Base-by-base conservation (phyloP, 352 stramenopile species). In the Globisporangium nunn region DNA sequence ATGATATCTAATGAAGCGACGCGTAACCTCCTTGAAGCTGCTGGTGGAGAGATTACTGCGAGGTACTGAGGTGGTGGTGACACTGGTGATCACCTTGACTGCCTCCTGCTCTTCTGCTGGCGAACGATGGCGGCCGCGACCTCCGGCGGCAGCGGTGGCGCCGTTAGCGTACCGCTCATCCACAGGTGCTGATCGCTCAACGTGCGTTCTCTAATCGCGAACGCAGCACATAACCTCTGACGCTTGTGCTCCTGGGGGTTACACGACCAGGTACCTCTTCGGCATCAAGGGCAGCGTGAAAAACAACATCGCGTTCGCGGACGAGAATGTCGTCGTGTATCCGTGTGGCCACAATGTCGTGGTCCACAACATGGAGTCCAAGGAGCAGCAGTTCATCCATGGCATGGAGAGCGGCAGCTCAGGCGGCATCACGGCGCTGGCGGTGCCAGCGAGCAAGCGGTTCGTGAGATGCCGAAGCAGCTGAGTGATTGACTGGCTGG, bases 381-480 rank as follows among this genome's bases (percentile, higher is more conserved):
- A 94, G 55, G 79, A 91, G 53, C 87, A 96, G 64, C 87, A 96
- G 68, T 95, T 96, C 47, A 78, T 96, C 28, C 81, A 94, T 52
- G 89, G 86, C 54, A 87, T 88, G 46, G 90, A 97, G 52, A 76
- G 59, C 8, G 59, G 67, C 1, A 86, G 78, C 46, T 63, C 72
- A 2, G 70, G 70, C 5, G 89, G 87, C 7, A 96, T 98, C 68
- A 95, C 89, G 12, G 83, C 88, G 6, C 74, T 98, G 39, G 67
- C 82, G 7, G 72, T 97, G 14, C 76, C 83, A 2, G 64, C 82
- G 4, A 96, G 81, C 59, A 89, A 89, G 40, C 77, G 89, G 57
- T 78, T 43, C 7, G 50, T 43, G 10, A 47, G 41, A 15, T 18
- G 41, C 17, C 15, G 40, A 46, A 46, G 40, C 8, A 46, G 15